Evolutionary conservation across 306 rosid species (phyloP).

Genomic region (Dalbergia cochinchinensis): DNA sequence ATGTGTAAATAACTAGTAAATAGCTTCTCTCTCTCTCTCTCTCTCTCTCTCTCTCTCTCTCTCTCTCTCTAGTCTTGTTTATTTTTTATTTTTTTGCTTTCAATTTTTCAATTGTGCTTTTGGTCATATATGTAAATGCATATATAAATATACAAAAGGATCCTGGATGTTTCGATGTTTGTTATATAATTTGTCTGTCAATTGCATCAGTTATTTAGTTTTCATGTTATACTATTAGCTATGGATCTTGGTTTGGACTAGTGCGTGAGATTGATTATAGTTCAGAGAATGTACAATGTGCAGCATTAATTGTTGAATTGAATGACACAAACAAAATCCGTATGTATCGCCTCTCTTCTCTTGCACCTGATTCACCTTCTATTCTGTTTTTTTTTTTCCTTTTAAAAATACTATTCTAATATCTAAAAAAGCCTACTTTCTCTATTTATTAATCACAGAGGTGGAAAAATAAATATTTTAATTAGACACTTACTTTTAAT

Average conservation of each 20-base stretch:
- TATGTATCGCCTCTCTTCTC: constrained; percentile 19
- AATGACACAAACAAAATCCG: constrained; percentile 31
- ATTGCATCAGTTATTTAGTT: constrained; percentile 4
- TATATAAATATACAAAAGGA: constrained; percentile 38
- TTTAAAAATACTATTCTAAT: too few relatives aligned
- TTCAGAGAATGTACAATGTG: constrained; percentile 45
- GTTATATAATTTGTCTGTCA: constrained; percentile 27
- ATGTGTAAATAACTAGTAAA: constrained; percentile 70
- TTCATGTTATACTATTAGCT: constrained; percentile 2
- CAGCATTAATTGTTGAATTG: constrained; percentile 9
- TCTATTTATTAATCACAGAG: too few relatives aligned
- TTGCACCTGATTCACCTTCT: constrained; percentile 30
- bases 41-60: constrained; percentile 26
- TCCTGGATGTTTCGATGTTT: constrained; percentile 37
- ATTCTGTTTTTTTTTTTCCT: constrained; percentile 14
- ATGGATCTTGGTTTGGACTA: constrained; percentile 37
- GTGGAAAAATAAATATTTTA: too few relatives aligned
- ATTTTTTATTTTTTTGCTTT: background rate
- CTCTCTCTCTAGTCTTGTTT: background rate
- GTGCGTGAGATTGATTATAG: constrained; percentile 35
- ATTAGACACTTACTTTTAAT: too few relatives aligned
- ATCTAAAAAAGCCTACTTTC: too few relatives aligned
- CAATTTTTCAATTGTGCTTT: constrained; percentile 33
- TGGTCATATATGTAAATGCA: constrained; percentile 36
- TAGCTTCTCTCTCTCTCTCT: constrained; percentile 28